These are phyloP conservation scores for Lactarius akahatsu DNA, from an alignment of 768 basidiomycete genomes.

Conservation along the genomic window DNA sequence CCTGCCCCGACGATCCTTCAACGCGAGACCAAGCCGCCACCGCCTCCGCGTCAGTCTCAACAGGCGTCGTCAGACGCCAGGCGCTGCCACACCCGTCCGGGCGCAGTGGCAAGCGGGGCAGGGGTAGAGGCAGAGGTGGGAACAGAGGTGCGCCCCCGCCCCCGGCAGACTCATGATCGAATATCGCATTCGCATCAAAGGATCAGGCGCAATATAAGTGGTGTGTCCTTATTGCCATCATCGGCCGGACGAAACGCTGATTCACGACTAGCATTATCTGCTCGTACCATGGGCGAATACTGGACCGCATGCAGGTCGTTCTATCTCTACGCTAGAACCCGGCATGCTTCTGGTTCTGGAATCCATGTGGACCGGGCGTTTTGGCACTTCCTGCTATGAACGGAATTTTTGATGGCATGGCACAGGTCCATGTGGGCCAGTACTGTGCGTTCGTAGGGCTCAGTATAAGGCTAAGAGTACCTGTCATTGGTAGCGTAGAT, in stretches of 20 bases:
- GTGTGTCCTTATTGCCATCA: not conserved
- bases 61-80: not conserved
- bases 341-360: not conserved
- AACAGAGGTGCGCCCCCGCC: constrained; percentile 8
- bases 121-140: constrained; percentile 22
- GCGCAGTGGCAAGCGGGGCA: constrained; percentile 21
- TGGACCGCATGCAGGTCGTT: not conserved
- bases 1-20: constrained; percentile 33
- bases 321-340: not conserved
- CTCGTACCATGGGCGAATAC: not conserved
- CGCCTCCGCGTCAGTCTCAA: constrained; percentile 9
- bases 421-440: not conserved
- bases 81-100: not conserved
- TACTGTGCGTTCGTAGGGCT: not conserved
- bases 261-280: not conserved
- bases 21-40: constrained; percentile 28
- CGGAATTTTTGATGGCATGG: not conserved
- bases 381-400: not conserved
- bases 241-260: not conserved
- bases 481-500: not conserved
- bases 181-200: not conserved
- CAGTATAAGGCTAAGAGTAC: not conserved
- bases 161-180: constrained; percentile 9
- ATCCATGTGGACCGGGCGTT: not conserved
- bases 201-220: not conserved